These are phyloP conservation scores for Pyrenochaeta sp. DNA, from an alignment of 2,329 filamentous ascomycete genomes.

Conservation along the genomic window DNA sequence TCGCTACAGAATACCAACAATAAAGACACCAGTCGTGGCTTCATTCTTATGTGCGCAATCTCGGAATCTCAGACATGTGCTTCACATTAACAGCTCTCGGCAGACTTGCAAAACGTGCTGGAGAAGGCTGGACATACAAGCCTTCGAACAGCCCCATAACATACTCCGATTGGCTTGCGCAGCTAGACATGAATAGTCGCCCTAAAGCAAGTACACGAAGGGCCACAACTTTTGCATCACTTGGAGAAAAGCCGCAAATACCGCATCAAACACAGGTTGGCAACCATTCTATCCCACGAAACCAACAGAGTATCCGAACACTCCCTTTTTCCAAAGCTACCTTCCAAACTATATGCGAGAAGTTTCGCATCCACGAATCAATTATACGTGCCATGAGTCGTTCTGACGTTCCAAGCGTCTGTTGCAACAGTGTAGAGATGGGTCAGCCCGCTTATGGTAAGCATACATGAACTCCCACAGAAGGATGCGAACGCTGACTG, in stretches of 20 bases:
- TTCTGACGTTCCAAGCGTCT: slow-evolving; percentile 21
- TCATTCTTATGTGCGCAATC: slow-evolving; percentile 17
- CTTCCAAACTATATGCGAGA: slow-evolving; percentile 12
- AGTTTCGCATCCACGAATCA: slow-evolving; percentile 20
- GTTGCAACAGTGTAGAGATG: slow-evolving; percentile 17
- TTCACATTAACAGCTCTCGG: not conserved
- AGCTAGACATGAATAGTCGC: not conserved
- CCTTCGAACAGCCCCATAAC: not conserved
- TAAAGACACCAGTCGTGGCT: slow-evolving; percentile 3
- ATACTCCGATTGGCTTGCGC: slow-evolving; percentile 4
- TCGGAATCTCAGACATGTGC: not conserved
- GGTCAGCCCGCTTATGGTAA: slow-evolving; percentile 12
- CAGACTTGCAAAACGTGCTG: slow-evolving; percentile 15
- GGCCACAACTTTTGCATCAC: slow-evolving; percentile 10
- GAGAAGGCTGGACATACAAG: slow-evolving; percentile 1
- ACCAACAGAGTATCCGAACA: slow-evolving; percentile 2
- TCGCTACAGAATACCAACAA: not conserved
- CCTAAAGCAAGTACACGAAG: not conserved
- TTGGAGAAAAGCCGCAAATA: slow-evolving; percentile 10
- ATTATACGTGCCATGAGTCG: slow-evolving; percentile 20
- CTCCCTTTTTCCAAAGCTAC: slow-evolving; percentile 19
- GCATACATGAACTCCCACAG: not conserved
- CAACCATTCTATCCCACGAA: not conserved
- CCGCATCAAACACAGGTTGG: not conserved
- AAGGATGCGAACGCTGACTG: not conserved